phyloP scores from a whole-genome alignment of 73 alveolate genomes.

The Effrenium voratum region DNA sequence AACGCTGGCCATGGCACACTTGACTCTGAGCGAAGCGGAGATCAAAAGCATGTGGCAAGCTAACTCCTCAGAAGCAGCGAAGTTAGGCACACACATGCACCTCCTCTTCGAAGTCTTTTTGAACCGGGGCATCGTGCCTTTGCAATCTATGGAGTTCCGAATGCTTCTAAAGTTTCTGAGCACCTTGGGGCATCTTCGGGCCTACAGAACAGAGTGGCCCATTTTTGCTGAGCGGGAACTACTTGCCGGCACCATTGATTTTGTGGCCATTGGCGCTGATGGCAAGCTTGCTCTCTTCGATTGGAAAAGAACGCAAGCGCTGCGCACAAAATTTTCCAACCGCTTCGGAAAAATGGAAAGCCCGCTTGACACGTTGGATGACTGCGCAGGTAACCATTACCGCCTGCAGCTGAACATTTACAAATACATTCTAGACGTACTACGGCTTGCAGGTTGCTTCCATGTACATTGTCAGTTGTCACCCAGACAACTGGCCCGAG shows the following conservation, averaged over 20 bases:
- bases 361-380: conserved; percentile 2
- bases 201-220: conserved; percentile 34
- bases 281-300: neutral
- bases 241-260: conserved; percentile 33
- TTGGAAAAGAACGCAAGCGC: conserved; percentile 1
- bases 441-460: neutral
- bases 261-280: neutral
- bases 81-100: conserved; percentile 59
- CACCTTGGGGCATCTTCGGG: neutral
- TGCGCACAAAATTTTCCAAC: neutral
- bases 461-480: conserved; percentile 23
- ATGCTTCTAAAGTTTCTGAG: conserved; percentile 4
- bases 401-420: conserved; percentile 46
- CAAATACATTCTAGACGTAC: conserved; percentile 4
- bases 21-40: neutral
- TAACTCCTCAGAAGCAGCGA: conserved; percentile 8
- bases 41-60: conserved; percentile 50
- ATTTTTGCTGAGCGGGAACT: conserved; percentile 13
- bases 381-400: conserved; percentile 60
- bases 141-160: neutral
- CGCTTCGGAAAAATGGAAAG: neutral
- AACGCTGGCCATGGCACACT: too few species aligned
- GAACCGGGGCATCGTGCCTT: conserved; percentile 8
- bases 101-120: conserved; percentile 2
- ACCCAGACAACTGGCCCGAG: neutral